Base-by-base conservation (phyloP, 2,329 filamentous ascomycete genomes). In the Stenocarpella maydis region DNA sequence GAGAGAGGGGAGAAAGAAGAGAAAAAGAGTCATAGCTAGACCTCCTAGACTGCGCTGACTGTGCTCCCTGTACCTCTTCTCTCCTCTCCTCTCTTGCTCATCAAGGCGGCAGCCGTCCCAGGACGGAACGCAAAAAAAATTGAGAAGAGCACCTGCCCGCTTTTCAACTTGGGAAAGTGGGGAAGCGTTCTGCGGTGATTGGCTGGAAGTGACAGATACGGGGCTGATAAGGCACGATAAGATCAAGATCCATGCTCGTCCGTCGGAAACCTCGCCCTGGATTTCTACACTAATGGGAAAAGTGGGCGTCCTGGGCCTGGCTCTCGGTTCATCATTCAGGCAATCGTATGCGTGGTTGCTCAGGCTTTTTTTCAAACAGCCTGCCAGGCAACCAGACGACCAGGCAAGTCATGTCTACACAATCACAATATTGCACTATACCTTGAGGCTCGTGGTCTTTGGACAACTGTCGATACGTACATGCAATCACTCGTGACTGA, bases 71-170 rank as follows among this genome's bases (percentile, higher is more conserved):
- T n/a, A n/a, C n/a, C n/a, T n/a, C 58, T 61, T 47, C 58, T 41
- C 58, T 21, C 19, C 26, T 54, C 17, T 54, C 14, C 50, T 31
- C 24, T 63, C 53, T 55, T 61, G 31, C 41, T 28, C 45, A 28
- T 61, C 53, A 43, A 43, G 65, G 65, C 28, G 43, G 53, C 31
- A 47, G 9, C 4, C 31, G 31, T 52, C 67, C 28, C 58, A 63
- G 58, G 9, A 34, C 4, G 31, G 31, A 34, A 37, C 17, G 55
- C 1, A 9, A 63, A 47, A 37, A 66, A 69, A 69, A 52, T 28
- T 69, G 63, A 37, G 45, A 67, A 52, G 67, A 37, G 53, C 63
- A 69, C 68, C 68, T 69, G 68, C 68, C 63, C 52, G 53, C 31
- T 65, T 54, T 50, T 58, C 63, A 53, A 66, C 68, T 31, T 67